These are phyloP conservation scores for Neofusicoccum umdonicola DNA, from an alignment of 2,329 filamentous ascomycete species.

Conservation along the genomic window DNA sequence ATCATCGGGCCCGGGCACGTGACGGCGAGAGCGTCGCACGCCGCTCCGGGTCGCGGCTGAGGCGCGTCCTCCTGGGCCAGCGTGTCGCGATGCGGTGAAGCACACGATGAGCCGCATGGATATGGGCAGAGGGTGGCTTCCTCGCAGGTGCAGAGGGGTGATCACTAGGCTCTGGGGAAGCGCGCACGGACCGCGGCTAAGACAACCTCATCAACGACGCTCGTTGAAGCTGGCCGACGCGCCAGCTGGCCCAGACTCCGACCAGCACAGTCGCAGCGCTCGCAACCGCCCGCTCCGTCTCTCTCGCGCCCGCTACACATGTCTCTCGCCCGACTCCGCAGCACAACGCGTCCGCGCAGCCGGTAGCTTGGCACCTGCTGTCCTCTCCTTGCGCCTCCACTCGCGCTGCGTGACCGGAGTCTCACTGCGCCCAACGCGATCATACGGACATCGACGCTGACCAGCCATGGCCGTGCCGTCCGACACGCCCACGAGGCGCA, in stretches of 20 bases:
- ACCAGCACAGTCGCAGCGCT: conserved; percentile 7
- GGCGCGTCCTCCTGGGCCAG: not conserved
- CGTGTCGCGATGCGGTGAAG: not conserved
- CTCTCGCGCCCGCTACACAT: conserved; percentile 4
- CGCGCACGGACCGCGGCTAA: conserved; percentile 1
- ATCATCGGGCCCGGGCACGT: conserved; percentile 11
- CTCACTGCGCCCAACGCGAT: conserved; percentile 13
- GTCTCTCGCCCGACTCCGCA: conserved; percentile 9
- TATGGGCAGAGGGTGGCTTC: conserved; percentile 1
- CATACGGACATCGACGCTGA: not conserved
- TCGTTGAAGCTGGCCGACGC: conserved; percentile 1
- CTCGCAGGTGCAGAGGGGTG: not conserved
- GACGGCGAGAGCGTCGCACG: not conserved
- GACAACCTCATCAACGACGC: conserved; percentile 9
- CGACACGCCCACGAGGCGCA: conserved; percentile 16
- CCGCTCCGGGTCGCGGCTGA: not conserved
- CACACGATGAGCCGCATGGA: conserved; percentile 11
- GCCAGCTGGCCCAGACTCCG: conserved; percentile 7
- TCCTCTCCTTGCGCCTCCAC: conserved; percentile 18
- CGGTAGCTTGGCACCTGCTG: conserved; percentile 17
- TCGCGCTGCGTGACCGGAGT: conserved; percentile 16
- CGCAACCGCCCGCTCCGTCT: not conserved
- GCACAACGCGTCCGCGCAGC: conserved; percentile 17
- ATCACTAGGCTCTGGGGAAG: conserved; percentile 8
- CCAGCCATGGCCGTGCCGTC: conserved; percentile 14